Evolutionary conservation across 441 rosid genomes (phyloP).

Genomic region (Capsella rubella): DNA sequence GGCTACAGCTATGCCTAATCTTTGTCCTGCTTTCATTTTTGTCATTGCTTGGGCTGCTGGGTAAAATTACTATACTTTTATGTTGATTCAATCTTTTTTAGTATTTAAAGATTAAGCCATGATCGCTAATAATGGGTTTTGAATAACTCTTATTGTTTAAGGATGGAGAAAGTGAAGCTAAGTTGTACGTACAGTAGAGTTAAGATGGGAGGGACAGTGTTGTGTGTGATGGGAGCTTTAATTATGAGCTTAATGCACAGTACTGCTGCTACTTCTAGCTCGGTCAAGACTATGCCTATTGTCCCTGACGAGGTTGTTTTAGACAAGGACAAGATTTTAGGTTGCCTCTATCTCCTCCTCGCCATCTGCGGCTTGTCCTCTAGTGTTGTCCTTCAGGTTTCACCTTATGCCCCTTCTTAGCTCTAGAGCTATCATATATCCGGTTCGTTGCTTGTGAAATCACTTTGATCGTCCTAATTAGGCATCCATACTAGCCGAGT

Average conservation of each 20-base stretch:
- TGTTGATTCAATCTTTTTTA: neutral
- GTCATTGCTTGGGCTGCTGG: conserved; percentile 77
- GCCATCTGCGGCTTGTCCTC: conserved; percentile 63
- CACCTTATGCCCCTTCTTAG: conserved; percentile 1
- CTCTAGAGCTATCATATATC: neutral
- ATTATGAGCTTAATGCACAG: conserved; percentile 82
- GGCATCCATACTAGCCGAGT: conserved; percentile 76
- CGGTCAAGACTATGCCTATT: conserved; percentile 26
- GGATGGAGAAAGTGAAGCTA: conserved; percentile 76
- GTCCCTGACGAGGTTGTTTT: conserved; percentile 32
- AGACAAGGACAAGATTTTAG: conserved; percentile 64
- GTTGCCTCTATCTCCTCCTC: conserved; percentile 71
- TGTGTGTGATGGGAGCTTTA: conserved; percentile 80
- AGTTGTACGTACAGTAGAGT: conserved; percentile 76
- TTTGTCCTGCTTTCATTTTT: conserved; percentile 81
- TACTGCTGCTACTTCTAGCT: conserved; percentile 33
- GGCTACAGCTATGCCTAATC: conserved; percentile 96
- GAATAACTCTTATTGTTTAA: conserved; percentile 31
- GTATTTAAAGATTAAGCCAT: neutral
- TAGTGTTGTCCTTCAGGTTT: conserved; percentile 79
- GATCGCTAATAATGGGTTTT: conserved; percentile 1
- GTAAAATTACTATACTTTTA: conserved; percentile 35
- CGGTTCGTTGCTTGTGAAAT: neutral
- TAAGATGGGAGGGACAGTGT: conserved; percentile 73
- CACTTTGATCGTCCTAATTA: conserved; percentile 28